Evolutionary conservation across 768 basidiomycete species (phyloP).

Genomic region (Macrocybe gigantea): DNA sequence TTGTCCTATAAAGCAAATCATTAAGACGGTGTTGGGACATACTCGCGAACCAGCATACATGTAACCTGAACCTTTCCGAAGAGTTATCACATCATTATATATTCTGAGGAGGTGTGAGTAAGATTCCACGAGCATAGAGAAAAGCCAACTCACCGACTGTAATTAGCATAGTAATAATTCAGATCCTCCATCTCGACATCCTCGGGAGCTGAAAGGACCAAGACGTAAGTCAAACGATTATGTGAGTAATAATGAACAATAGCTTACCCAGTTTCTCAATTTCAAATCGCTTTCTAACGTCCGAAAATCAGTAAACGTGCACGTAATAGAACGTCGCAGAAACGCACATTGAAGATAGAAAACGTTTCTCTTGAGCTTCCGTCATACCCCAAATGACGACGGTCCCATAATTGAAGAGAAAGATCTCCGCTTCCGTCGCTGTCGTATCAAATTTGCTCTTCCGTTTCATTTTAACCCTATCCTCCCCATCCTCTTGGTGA

Average conservation of each 20-base stretch:
- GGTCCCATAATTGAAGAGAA: constrained; percentile 90
- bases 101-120: constrained; percentile 43
- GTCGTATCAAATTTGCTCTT: constrained; percentile 64
- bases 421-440: constrained; percentile 78
- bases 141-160: constrained; percentile 64
- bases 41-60: constrained; percentile 53
- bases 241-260: constrained; percentile 1
- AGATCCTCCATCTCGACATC: constrained; percentile 95
- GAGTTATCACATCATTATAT: constrained; percentile 95
- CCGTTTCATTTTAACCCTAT: constrained; percentile 37
- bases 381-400: constrained; percentile 99
- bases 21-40: background rate
- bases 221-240: constrained; percentile 1
- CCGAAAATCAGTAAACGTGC: constrained; percentile 8
- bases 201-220: constrained; percentile 55
- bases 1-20: constrained; percentile 59
- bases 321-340: constrained; percentile 1
- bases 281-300: constrained; percentile 83
- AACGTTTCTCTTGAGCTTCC: constrained; percentile 85
- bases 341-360: constrained; percentile 84
- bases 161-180: constrained; percentile 95
- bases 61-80: constrained; percentile 91
- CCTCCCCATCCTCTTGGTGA: constrained; percentile 23
- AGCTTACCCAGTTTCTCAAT: constrained; percentile 73
- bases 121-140: constrained; percentile 1